A percentile compares a stretch with the other conserved stretches of the same genome.
Conservation (phyloP, 805 yeast genomes). For the Monosporozyma siamensis region DNA sequence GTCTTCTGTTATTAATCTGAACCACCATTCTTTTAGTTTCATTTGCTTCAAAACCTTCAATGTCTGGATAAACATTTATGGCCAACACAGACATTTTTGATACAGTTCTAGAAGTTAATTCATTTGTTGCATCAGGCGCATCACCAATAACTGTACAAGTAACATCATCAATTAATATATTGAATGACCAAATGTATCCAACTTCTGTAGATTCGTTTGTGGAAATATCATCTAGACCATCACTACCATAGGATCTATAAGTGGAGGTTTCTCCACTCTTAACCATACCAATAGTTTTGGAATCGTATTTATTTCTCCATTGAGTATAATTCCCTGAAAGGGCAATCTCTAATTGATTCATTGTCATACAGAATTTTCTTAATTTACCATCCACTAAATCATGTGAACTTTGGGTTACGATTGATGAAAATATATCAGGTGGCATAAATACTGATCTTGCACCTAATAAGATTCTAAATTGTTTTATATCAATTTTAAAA, state of each 20-base stretch:
- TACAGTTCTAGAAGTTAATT: conserved; percentile 25
- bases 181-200: conserved; percentile 22
- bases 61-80: conserved; percentile 21
- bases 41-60: conserved; percentile 12
- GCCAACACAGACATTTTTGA: conserved; percentile 25
- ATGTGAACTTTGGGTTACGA: conserved; percentile 30
- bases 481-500: conserved; percentile 17
- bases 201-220: conserved; percentile 30
- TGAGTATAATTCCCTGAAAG: conserved; percentile 21
- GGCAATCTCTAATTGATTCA: conserved; percentile 22
- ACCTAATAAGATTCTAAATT: conserved; percentile 28
- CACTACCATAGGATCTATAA: conserved; percentile 10
- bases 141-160: conserved; percentile 29
- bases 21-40: conserved; percentile 20
- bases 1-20: conserved; percentile 19
- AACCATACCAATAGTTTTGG: conserved; percentile 14
- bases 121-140: conserved; percentile 21
- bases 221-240: conserved; percentile 18
- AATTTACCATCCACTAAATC: conserved; percentile 35
- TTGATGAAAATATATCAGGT: conserved; percentile 29
- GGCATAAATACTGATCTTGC: conserved; percentile 38
- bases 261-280: conserved; percentile 10
- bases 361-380: conserved; percentile 26
- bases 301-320: conserved; percentile 18
- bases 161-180: conserved; percentile 15